These are phyloP conservation scores for Glomus cerebriforme DNA, from an alignment of 192 early-diverging fungal species.

Conservation along the genomic window DNA sequence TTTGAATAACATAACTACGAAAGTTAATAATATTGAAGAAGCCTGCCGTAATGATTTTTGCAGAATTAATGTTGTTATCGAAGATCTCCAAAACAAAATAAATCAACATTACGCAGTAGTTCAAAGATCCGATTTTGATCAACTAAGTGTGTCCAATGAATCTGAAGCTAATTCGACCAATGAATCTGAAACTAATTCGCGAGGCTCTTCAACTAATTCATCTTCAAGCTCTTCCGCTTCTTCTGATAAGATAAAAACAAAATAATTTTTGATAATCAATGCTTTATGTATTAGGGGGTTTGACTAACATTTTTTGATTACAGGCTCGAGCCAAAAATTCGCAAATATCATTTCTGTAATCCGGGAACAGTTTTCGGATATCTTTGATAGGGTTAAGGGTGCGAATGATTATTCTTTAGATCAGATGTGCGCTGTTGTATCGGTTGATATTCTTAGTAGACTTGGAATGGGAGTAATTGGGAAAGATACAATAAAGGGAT, in stretches of 20 bases:
- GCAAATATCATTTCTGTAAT: constrained; percentile 11
- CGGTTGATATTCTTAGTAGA: constrained; percentile 6
- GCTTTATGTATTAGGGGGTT: background rate
- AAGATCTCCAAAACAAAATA: too few relatives aligned
- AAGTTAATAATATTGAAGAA: background rate
- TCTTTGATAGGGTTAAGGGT: constrained; percentile 12
- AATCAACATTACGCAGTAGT: too few relatives aligned
- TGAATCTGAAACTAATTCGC: too few relatives aligned
- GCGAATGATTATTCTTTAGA: constrained; percentile 19
- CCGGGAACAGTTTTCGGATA: constrained; percentile 5
- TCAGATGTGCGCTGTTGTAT: constrained; percentile 18
- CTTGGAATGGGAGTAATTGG: constrained; percentile 23
- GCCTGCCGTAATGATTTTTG: too few relatives aligned
- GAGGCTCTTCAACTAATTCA: too few relatives aligned
- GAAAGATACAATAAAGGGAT: constrained; percentile 30
- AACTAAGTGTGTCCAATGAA: too few relatives aligned
- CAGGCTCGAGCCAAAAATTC: constrained; percentile 2
- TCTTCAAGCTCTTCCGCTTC: too few relatives aligned
- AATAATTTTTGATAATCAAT: background rate
- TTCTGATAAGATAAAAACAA: too few relatives aligned
- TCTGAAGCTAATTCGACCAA: too few relatives aligned
- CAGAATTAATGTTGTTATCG: background rate
- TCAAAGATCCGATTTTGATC: background rate
- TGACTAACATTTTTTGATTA: background rate
- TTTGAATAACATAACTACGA: background rate